Percentiles rank a stretch among this genome's conserved stretches.
These are phyloP conservation scores for Pseudogymnoascus sp. DNA, from an alignment of 2,329 filamentous ascomycete genomes.

Conservation along the genomic window DNA sequence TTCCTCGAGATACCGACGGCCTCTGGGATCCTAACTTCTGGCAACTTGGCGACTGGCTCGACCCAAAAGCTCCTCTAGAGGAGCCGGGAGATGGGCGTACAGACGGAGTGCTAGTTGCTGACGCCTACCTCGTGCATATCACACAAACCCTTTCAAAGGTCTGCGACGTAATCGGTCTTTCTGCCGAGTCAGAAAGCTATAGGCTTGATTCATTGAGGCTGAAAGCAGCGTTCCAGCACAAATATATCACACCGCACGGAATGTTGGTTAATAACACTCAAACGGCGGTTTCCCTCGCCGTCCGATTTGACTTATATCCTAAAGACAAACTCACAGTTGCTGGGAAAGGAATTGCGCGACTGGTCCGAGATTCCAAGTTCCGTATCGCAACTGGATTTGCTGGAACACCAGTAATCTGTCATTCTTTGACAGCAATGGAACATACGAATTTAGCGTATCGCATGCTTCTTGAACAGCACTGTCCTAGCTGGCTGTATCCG, in stretches of 20 bases:
- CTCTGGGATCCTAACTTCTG: too few relatives aligned
- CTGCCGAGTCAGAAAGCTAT: not conserved
- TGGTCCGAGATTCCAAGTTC: not conserved
- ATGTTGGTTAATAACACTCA: slow-evolving; percentile 15
- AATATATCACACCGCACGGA: slow-evolving; percentile 2
- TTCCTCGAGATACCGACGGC: too few relatives aligned
- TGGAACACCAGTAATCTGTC: not conserved
- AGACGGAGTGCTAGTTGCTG: slow-evolving; percentile 16
- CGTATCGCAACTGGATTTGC: not conserved
- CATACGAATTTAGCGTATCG: not conserved
- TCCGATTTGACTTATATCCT: slow-evolving; percentile 15
- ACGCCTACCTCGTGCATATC: slow-evolving; percentile 16
- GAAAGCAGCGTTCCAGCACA: too few relatives aligned
- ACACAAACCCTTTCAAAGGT: slow-evolving; percentile 13
- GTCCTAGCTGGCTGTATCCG: slow-evolving; percentile 18
- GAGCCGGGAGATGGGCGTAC: too few relatives aligned
- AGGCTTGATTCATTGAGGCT: too few relatives aligned
- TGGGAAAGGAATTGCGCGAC: too few relatives aligned
- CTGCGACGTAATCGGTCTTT: too few relatives aligned
- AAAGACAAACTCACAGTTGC: too few relatives aligned
- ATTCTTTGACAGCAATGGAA: not conserved
- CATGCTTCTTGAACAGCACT: not conserved
- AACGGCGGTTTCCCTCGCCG: slow-evolving; percentile 15
- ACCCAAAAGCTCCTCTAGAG: too few relatives aligned
- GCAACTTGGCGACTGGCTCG: slow-evolving; percentile 19